phyloP scores from a whole-genome alignment of 2,329 filamentous ascomycete genomes.

The Amylocarpus encephaloides region DNA sequence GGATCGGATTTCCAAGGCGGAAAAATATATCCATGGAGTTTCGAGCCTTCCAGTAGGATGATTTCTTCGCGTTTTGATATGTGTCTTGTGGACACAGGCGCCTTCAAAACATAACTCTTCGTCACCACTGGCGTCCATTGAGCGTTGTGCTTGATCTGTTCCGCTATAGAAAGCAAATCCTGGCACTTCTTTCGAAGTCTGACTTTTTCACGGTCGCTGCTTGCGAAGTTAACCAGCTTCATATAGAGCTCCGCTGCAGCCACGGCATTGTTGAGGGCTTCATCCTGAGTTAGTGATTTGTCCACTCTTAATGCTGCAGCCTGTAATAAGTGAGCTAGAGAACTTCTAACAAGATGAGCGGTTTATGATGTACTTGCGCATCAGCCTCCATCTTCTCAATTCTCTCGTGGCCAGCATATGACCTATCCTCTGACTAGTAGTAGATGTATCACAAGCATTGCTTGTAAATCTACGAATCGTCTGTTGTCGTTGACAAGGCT shows the following conservation, averaged over 20 bases:
- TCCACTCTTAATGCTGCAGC: slow-evolving; percentile 47
- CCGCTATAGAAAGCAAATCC: slow-evolving; percentile 63
- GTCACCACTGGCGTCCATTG: slow-evolving; percentile 17
- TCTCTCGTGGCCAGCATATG: background rate
- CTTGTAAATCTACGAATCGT: background rate
- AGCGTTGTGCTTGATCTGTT: slow-evolving; percentile 58
- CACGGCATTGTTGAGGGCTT: slow-evolving; percentile 70
- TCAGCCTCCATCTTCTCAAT: slow-evolving; percentile 20
- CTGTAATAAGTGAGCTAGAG: slow-evolving; percentile 33
- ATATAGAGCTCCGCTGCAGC: slow-evolving; percentile 75
- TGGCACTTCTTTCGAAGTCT: slow-evolving; percentile 64
- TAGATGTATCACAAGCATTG: background rate
- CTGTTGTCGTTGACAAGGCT: slow-evolving; percentile 4
- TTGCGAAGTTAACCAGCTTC: slow-evolving; percentile 60
- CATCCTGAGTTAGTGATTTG: slow-evolving; percentile 45
- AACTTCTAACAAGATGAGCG: too few relatives aligned
- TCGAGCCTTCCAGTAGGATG: slow-evolving; percentile 69
- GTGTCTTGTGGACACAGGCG: slow-evolving; percentile 46
- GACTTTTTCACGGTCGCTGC: slow-evolving; percentile 55
- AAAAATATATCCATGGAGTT: slow-evolving; percentile 75
- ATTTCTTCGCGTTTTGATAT: slow-evolving; percentile 67
- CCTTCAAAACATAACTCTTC: slow-evolving; percentile 25
- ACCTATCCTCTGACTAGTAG: background rate
- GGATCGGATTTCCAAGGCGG: slow-evolving; percentile 74
- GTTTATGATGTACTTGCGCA: slow-evolving; percentile 35